These are phyloP conservation scores for Ilyonectria mors-panacis DNA, from an alignment of 2,329 filamentous ascomycete genomes.

Conservation along the genomic window DNA sequence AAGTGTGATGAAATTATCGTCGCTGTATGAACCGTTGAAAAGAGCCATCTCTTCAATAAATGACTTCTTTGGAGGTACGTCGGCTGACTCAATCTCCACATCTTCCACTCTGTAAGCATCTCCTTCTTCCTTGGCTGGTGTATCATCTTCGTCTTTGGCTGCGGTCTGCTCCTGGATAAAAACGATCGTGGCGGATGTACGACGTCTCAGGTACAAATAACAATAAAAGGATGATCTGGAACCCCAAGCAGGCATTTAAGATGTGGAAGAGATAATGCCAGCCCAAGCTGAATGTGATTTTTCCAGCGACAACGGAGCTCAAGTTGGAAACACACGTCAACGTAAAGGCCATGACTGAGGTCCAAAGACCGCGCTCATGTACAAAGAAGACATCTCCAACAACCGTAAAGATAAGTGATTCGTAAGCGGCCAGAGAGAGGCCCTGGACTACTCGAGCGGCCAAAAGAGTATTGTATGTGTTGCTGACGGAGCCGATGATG, in stretches of 20 bases:
- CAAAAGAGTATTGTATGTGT: constrained; percentile 14
- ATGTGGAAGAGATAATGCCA: constrained; percentile 16
- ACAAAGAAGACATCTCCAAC: constrained; percentile 31
- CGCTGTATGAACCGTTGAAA: constrained; percentile 20
- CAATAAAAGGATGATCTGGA: constrained; percentile 23
- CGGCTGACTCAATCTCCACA: neutral
- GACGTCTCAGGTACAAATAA: constrained; percentile 24
- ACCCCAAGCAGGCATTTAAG: neutral
- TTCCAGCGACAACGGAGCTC: constrained; percentile 19
- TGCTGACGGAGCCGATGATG: neutral
- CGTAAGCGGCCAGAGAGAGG: constrained; percentile 19
- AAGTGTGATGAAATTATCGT: constrained; percentile 20
- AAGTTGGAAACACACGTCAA: constrained; percentile 7
- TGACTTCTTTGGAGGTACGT: constrained; percentile 4
- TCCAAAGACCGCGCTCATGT: constrained; percentile 24
- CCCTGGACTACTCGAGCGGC: constrained; percentile 25
- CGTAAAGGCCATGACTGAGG: neutral
- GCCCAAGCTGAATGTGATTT: neutral
- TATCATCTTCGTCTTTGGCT: neutral
- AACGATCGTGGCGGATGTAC: neutral
- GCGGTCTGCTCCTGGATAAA: constrained; percentile 10
- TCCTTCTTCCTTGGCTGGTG: neutral
- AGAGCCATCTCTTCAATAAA: constrained; percentile 16
- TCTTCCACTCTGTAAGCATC: neutral
- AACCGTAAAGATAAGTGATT: constrained; percentile 23